Conservation (phyloP, 345 rosid genomes). For the Orychophragmus violaceus region DNA sequence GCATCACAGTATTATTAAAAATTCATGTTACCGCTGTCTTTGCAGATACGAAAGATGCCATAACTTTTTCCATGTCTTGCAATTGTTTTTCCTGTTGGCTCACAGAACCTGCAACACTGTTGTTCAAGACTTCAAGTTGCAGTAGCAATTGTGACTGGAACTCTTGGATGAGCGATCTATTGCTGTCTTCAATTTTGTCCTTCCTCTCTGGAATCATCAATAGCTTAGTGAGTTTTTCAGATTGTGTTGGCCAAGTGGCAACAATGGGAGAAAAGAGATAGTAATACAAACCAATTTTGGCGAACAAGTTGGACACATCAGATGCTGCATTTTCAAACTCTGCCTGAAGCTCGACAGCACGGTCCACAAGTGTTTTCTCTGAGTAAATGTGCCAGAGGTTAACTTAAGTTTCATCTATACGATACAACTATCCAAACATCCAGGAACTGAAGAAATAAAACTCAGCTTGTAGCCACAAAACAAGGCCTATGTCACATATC, state of each 20-base stretch:
- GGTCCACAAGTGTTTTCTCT: slow-evolving; percentile 84
- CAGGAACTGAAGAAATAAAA: not conserved
- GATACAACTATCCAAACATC: not conserved
- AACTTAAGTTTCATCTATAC: not conserved
- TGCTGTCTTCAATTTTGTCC: slow-evolving; percentile 86
- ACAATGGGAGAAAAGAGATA: slow-evolving; percentile 17
- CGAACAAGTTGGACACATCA: slow-evolving; percentile 73
- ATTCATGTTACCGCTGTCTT: slow-evolving; percentile 60
- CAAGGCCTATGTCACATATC: too few species aligned
- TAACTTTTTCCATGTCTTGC: slow-evolving; percentile 81
- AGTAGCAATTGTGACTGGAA: slow-evolving; percentile 70
- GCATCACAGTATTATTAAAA: not conserved
- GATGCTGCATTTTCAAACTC: slow-evolving; percentile 80
- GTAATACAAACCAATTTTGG: slow-evolving; percentile 66
- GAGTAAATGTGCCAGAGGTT: slow-evolving; percentile 20
- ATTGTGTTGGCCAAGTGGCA: not conserved
- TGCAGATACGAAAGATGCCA: slow-evolving; percentile 80
- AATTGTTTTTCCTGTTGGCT: slow-evolving; percentile 81
- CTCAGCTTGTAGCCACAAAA: not conserved
- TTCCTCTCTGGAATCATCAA: slow-evolving; percentile 66
- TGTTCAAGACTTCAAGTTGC: slow-evolving; percentile 74
- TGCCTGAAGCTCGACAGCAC: slow-evolving; percentile 72
- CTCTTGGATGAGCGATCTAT: slow-evolving; percentile 61
- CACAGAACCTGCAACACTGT: slow-evolving; percentile 74
- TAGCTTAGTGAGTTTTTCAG: slow-evolving; percentile 17